Percentiles rank a stretch among this genome's conserved stretches.
Evolutionary conservation across 768 basidiomycete genomes (phyloP).

Genomic region (Mycena albidolilacea): DNA sequence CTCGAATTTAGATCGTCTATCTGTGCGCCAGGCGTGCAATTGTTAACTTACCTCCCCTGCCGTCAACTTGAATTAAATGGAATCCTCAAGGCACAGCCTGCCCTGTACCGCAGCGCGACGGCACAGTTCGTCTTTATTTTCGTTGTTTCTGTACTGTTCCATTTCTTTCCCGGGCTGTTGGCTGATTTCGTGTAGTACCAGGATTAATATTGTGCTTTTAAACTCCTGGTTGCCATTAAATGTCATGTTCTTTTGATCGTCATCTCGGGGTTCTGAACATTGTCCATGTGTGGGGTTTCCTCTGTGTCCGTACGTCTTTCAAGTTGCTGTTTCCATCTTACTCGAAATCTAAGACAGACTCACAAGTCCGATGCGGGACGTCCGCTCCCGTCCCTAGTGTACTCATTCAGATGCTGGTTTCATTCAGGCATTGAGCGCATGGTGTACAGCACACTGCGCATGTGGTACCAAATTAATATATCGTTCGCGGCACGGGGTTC

Average conservation of each 20-base stretch:
- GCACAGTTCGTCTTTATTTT: background rate
- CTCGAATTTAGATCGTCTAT: background rate
- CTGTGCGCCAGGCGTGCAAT: background rate
- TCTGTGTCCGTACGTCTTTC: conserved; percentile 10
- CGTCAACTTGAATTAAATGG: too few relatives aligned
- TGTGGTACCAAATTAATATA: conserved; percentile 7
- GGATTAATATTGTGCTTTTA: conserved; percentile 3
- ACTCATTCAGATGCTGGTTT: conserved; percentile 1
- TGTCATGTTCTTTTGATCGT: conserved; percentile 8
- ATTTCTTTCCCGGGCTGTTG: background rate
- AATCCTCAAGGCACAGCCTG: background rate
- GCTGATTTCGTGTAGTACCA: conserved; percentile 6
- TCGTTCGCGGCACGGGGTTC: background rate
- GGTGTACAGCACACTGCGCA: conserved; percentile 9
- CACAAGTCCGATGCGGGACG: background rate
- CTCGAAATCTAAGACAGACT: conserved; percentile 11
- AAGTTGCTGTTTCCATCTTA: conserved; percentile 7
- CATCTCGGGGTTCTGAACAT: conserved; percentile 13
- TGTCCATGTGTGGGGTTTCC: conserved; percentile 9
- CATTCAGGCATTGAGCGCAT: conserved; percentile 13
- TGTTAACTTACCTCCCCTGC: background rate
- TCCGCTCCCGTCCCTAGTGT: conserved; percentile 8
- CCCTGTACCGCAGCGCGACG: background rate
- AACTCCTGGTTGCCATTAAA: background rate
- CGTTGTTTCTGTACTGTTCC: background rate